These are phyloP conservation scores for Cornus florida DNA, from an alignment of 148 eudicot species.

Conservation along the genomic window DNA sequence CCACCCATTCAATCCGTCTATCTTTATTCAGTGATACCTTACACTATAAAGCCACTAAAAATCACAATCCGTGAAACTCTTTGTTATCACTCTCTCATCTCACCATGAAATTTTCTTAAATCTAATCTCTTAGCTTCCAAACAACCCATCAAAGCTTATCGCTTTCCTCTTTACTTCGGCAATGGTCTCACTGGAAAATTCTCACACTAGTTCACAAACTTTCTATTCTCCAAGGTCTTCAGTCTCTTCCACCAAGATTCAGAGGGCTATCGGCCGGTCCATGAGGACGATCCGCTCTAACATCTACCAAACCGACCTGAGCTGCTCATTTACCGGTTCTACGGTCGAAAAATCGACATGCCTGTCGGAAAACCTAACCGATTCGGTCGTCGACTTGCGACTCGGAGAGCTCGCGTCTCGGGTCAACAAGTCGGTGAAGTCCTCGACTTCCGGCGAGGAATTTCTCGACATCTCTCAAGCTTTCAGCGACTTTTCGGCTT, in stretches of 20 bases:
- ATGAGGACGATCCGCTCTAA: constrained; percentile 87
- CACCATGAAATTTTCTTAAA: background rate
- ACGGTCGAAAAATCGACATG: background rate
- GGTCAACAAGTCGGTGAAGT: constrained; percentile 19
- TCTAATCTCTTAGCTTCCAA: no score
- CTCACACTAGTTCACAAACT: constrained; percentile 38
- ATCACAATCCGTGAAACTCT: background rate
- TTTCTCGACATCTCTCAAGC: constrained; percentile 57
- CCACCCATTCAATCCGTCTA: background rate
- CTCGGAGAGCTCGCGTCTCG: constrained; percentile 59
- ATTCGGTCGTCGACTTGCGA: constrained; percentile 68
- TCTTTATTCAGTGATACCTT: background rate
- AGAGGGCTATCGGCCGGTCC: constrained; percentile 68
- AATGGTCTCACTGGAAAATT: constrained; percentile 70
- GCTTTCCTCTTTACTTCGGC: background rate
- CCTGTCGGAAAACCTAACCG: constrained; percentile 53
- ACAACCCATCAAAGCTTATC: no score
- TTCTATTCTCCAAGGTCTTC: constrained; percentile 53
- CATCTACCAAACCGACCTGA: constrained; percentile 30
- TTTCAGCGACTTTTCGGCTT: constrained; percentile 64
- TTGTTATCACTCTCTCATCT: background rate
- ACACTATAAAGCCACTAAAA: background rate
- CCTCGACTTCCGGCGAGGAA: constrained; percentile 35
- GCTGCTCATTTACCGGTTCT: constrained; percentile 12
- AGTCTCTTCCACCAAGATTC: constrained; percentile 36